Conservation (phyloP, 108 stramenopile genomes). For the Cyclotella atomus region DNA sequence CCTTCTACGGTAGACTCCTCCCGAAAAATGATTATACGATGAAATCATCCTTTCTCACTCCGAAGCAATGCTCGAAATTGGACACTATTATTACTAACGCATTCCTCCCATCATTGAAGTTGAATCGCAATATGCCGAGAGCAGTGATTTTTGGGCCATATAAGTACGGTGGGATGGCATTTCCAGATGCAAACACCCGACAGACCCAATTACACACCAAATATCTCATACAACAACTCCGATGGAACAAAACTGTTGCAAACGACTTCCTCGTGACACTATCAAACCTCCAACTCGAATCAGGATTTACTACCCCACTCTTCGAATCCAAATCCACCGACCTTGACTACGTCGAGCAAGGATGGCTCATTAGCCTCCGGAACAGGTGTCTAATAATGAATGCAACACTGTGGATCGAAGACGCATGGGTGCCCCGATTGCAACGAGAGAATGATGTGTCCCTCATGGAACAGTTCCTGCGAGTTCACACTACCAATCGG, state of each 20-base stretch:
- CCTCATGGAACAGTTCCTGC: not conserved
- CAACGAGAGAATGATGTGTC: not conserved
- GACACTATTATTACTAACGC: not conserved
- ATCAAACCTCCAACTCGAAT: not conserved
- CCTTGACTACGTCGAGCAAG: not conserved
- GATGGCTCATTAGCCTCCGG: not conserved
- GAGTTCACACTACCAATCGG: not conserved
- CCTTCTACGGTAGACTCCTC: not conserved
- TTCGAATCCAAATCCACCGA: not conserved
- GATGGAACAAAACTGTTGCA: conserved; percentile 15
- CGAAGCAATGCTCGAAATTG: not conserved
- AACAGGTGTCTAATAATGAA: not conserved
- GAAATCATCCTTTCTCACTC: not conserved
- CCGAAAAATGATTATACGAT: conserved; percentile 5
- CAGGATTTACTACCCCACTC: not conserved
- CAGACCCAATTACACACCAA: not conserved
- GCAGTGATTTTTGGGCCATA: conserved; percentile 8
- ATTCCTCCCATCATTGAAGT: not conserved
- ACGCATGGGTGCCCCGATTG: not conserved
- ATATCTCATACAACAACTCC: not conserved
- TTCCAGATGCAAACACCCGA: not conserved
- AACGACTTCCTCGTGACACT: conserved; percentile 4
- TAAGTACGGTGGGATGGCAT: not conserved
- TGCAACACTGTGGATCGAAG: too few relatives aligned
- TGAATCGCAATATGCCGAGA: not conserved